These are phyloP conservation scores for Dimargaris verticillata DNA, from an alignment of 192 early-diverging fungal genomes.

Conservation along the genomic window DNA sequence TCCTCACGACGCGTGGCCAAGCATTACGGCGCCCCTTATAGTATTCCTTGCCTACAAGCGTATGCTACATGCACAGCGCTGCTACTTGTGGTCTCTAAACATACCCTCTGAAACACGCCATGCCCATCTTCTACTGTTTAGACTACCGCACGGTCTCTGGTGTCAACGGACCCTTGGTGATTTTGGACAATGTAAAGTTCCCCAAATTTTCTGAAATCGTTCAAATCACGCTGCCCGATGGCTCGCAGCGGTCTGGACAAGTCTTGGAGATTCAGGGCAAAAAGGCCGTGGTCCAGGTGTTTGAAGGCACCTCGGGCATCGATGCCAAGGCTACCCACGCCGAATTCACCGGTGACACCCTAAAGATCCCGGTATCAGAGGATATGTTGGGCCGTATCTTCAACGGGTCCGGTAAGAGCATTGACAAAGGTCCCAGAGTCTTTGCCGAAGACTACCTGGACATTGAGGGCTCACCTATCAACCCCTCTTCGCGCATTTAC, in stretches of 20 bases:
- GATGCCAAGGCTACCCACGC: constrained; percentile 92
- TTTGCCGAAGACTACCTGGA: constrained; percentile 99
- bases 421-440: constrained; percentile 98
- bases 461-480: constrained; percentile 85
- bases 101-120: too few species aligned
- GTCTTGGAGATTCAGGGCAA: constrained; percentile 95
- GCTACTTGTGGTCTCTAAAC: too few species aligned
- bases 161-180: constrained; percentile 95
- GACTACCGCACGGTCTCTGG: constrained; percentile 96
- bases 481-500: constrained; percentile 97
- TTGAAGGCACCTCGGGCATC: constrained; percentile 92
- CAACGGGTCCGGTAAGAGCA: constrained; percentile 97
- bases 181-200: constrained; percentile 97
- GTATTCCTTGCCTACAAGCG: too few species aligned
- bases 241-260: constrained; percentile 84
- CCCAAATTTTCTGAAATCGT: constrained; percentile 97
- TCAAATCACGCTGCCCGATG: constrained; percentile 90
- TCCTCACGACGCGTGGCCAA: too few species aligned
- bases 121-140: constrained; percentile 14
- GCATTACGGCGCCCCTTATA: too few species aligned
- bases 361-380: constrained; percentile 94
- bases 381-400: constrained; percentile 99
- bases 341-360: constrained; percentile 88
- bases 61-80: too few species aligned
- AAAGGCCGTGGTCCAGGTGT: constrained; percentile 91